Conservation (phyloP, 139 green algal species). For the Protoeuglena noctilucae region DNA sequence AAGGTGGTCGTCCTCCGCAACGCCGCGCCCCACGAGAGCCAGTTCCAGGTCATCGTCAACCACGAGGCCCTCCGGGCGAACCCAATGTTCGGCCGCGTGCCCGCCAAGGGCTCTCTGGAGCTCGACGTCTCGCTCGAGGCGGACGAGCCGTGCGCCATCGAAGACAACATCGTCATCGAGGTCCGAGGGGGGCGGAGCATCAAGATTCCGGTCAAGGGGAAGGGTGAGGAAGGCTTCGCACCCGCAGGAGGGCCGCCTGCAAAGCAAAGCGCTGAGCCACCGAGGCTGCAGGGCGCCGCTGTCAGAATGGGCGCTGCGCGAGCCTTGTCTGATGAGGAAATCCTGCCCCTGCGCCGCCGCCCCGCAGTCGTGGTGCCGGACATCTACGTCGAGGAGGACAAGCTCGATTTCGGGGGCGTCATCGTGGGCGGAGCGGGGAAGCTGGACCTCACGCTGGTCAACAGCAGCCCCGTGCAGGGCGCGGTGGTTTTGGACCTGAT, state of each 20-base stretch:
- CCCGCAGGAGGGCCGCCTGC: too few species aligned
- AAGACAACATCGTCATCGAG: conserved; percentile 20
- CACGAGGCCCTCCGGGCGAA: conserved; percentile 15
- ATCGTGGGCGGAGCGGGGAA: conserved; percentile 28
- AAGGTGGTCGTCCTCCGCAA: conserved; percentile 21
- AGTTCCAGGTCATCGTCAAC: conserved; percentile 17
- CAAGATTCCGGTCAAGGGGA: conserved; percentile 29
- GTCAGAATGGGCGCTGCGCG: too few species aligned
- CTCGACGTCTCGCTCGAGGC: conserved; percentile 29
- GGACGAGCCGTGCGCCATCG: conserved; percentile 13
- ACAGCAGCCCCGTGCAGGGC: conserved; percentile 31
- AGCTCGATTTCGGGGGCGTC: conserved; percentile 29
- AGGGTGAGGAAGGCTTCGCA: too few species aligned
- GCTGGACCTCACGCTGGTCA: conserved; percentile 36
- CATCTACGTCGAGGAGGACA: conserved; percentile 23
- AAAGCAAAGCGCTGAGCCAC: too few species aligned
- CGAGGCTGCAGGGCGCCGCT: too few species aligned
- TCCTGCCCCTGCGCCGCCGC: too few species aligned
- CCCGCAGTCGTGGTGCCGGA: conserved; percentile 35
- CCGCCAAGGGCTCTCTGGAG: conserved; percentile 24
- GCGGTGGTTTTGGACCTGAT: conserved; percentile 25
- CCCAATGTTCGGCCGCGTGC: conserved; percentile 18
- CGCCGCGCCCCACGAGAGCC: conserved; percentile 17
- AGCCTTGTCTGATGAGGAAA: too few species aligned
- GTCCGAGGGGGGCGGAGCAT: conserved; percentile 36